Conservation (phyloP, 805 yeast genomes). For the Candida boleticola region DNA sequence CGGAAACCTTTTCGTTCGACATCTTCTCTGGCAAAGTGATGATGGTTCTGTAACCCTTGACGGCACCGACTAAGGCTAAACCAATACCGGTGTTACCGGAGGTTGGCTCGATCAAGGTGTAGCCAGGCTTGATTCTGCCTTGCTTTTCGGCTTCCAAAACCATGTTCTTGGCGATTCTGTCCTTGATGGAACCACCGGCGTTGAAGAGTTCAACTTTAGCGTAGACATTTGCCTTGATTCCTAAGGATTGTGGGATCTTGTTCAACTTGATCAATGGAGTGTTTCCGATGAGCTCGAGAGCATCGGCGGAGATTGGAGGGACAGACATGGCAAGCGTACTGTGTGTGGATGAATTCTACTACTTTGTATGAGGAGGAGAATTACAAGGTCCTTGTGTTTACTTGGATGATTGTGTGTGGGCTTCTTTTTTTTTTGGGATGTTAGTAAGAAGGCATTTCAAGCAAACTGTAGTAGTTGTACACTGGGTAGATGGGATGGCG, state of each 20-base stretch:
- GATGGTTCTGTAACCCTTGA: constrained; percentile 81
- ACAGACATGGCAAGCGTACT: constrained; percentile 12
- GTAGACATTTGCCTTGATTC: constrained; percentile 67
- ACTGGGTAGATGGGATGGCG: too few relatives aligned
- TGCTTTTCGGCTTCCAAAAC: constrained; percentile 77
- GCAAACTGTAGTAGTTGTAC: too few relatives aligned
- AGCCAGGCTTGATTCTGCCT: constrained; percentile 81
- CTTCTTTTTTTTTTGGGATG: too few relatives aligned
- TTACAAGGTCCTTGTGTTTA: not conserved
- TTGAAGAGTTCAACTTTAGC: constrained; percentile 83
- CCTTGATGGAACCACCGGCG: constrained; percentile 89
- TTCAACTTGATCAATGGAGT: constrained; percentile 77
- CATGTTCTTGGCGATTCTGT: constrained; percentile 85
- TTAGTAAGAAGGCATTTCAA: too few relatives aligned
- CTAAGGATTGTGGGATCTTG: constrained; percentile 71
- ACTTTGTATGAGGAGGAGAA: not conserved
- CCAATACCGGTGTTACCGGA: constrained; percentile 94
- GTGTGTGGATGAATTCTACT: not conserved
- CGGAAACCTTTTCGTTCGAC: constrained; percentile 89
- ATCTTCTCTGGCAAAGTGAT: constrained; percentile 88
- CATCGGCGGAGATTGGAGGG: constrained; percentile 48
- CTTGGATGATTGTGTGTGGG: too few relatives aligned
- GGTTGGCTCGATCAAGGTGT: constrained; percentile 84
- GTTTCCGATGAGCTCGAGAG: constrained; percentile 78
- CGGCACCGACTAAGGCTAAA: constrained; percentile 82